phyloP scores from a whole-genome alignment of 2,329 filamentous ascomycete genomes.

The Phaeosphaeriaceae sp. region DNA sequence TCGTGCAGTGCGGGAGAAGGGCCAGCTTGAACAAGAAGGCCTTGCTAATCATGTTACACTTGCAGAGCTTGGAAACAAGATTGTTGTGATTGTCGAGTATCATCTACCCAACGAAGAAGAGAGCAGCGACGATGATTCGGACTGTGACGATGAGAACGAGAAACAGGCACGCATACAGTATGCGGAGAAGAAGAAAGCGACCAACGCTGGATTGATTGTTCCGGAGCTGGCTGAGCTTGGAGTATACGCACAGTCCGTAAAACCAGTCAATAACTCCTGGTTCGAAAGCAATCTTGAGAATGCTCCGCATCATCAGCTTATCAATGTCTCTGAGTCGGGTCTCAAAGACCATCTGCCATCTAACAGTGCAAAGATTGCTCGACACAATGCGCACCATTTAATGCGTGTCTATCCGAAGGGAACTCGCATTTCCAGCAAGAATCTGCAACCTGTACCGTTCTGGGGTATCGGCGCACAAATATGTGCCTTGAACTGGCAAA shows the following conservation, averaged over 20 bases:
- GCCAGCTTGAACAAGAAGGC: slow-evolving; percentile 61
- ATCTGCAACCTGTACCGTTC: slow-evolving; percentile 67
- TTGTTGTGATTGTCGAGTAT: slow-evolving; percentile 72
- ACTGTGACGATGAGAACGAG: slow-evolving; percentile 51
- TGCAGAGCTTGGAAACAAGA: slow-evolving; percentile 65
- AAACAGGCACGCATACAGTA: slow-evolving; percentile 62
- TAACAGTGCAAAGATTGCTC: slow-evolving; percentile 57
- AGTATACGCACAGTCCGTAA: slow-evolving; percentile 73
- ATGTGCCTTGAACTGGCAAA: slow-evolving; percentile 74
- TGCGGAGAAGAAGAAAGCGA: slow-evolving; percentile 58
- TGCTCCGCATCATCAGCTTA: slow-evolving; percentile 67
- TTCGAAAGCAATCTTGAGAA: slow-evolving; percentile 58
- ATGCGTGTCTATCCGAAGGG: slow-evolving; percentile 75
- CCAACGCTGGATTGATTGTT: slow-evolving; percentile 60
- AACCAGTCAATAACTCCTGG: slow-evolving; percentile 71
- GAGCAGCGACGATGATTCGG: slow-evolving; percentile 42
- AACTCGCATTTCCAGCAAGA: slow-evolving; percentile 70
- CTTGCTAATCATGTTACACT: slow-evolving; percentile 61
- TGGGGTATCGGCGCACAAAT: slow-evolving; percentile 73
- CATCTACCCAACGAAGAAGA: slow-evolving; percentile 62
- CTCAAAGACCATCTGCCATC: slow-evolving; percentile 60
- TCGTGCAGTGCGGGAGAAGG: slow-evolving; percentile 63
- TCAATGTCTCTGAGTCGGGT: slow-evolving; percentile 72
- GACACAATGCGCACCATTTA: slow-evolving; percentile 69
- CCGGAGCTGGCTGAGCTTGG: slow-evolving; percentile 70